Conservation (phyloP, 2,329 filamentous ascomycete species). For the Ceratocystis diversiconidia region DNA sequence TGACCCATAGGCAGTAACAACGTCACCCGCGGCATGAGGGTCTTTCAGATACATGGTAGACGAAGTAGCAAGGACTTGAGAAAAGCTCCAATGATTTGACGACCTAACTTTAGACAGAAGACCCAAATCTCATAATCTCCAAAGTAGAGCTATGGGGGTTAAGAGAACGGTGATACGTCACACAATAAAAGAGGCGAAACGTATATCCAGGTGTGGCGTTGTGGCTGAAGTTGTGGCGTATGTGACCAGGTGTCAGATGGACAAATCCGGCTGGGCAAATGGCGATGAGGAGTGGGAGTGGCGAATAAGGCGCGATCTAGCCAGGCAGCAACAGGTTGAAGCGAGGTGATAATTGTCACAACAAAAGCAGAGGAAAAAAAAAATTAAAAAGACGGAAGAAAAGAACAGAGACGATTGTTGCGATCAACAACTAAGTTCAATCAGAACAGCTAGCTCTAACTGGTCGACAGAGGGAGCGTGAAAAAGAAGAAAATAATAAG, state of each 20-base stretch:
- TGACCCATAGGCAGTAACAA: conserved; percentile 8
- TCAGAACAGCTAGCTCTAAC: neutral
- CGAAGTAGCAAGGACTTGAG: neutral
- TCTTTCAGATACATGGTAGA: conserved; percentile 5
- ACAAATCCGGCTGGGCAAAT: conserved; percentile 11
- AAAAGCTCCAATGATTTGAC: neutral
- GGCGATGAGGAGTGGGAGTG: conserved; percentile 11
- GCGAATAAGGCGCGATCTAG: conserved; percentile 15
- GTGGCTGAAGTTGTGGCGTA: neutral
- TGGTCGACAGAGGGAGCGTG: conserved; percentile 5
- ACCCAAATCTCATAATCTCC: conserved; percentile 3
- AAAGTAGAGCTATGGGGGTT: neutral
- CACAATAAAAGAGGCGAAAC: neutral
- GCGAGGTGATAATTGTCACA: neutral
- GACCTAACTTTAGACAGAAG: neutral
- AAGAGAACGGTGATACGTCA: neutral
- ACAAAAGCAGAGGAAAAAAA: conserved; percentile 1
- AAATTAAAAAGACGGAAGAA: conserved; percentile 5
- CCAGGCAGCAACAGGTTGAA: conserved; percentile 10
- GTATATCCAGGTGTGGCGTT: conserved; percentile 2
- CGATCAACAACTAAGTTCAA: neutral
- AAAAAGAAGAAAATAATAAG: conserved; percentile 2
- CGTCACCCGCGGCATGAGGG: neutral
- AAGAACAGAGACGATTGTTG: conserved; percentile 3
- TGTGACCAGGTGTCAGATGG: conserved; percentile 5